Evolutionary conservation across 306 rosid genomes (phyloP).

Genomic region (Begonia masoniana): DNA sequence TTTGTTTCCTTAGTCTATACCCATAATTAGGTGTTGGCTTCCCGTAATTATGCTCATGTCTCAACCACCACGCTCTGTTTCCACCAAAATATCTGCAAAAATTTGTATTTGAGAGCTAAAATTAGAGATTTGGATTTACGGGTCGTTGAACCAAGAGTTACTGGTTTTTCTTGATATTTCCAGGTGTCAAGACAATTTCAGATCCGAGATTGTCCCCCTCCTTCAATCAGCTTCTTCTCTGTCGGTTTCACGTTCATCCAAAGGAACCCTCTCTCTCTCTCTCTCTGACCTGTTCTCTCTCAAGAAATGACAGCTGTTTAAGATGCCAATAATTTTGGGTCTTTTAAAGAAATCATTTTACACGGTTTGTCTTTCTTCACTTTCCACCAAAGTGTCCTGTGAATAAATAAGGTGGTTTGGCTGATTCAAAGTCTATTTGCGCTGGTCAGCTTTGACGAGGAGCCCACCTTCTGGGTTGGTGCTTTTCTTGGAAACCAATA

Average conservation of each 20-base stretch:
- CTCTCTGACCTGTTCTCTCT: neutral
- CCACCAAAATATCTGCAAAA: constrained; percentile 9
- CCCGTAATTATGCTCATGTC: constrained; percentile 1
- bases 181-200: constrained; percentile 39
- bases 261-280: neutral
- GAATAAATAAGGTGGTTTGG: constrained; percentile 11
- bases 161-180: constrained; percentile 21
- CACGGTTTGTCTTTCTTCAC: constrained; percentile 12
- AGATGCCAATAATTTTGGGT: constrained; percentile 29
- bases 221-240: constrained; percentile 17
- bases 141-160: constrained; percentile 39
- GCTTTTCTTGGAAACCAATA: constrained; percentile 47
- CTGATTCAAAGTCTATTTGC: constrained; percentile 9
- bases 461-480: constrained; percentile 79
- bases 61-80: constrained; percentile 33
- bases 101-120: constrained; percentile 1
- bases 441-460: constrained; percentile 23
- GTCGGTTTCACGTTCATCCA: constrained; percentile 18
- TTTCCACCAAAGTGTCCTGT: constrained; percentile 20
- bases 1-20: constrained; percentile 8
- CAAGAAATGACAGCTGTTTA: constrained; percentile 29
- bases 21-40: constrained; percentile 11
- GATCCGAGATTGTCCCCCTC: constrained; percentile 26
- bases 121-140: constrained; percentile 24
- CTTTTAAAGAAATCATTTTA: constrained; percentile 12